phyloP scores from a whole-genome alignment of 1,284 basidiomycete genomes.

The Xanthoconium separans region DNA sequence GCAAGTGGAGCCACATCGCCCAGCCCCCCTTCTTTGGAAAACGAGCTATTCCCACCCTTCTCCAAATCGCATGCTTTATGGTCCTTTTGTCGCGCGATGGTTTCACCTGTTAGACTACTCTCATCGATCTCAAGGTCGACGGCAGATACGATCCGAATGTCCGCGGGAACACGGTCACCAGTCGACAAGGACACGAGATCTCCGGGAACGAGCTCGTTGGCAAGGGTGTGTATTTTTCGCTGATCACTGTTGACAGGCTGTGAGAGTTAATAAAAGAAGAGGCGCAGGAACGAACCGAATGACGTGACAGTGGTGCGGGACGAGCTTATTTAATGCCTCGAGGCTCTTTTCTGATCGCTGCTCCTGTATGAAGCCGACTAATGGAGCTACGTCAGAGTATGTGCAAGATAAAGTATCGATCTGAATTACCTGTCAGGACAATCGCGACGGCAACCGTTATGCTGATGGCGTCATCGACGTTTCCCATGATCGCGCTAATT shows the following conservation, averaged over 20 bases:
- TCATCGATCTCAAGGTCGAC: conserved; percentile 94
- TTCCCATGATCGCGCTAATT: conserved; percentile 89
- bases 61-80: conserved; percentile 46
- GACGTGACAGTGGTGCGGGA: conserved; percentile 94
- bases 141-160: conserved; percentile 79
- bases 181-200: conserved; percentile 90
- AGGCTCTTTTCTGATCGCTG: conserved; percentile 92
- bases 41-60: conserved; percentile 13
- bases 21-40: conserved; percentile 12
- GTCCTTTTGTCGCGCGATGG: conserved; percentile 75
- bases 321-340: conserved; percentile 94
- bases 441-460: conserved; percentile 94
- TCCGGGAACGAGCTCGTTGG: conserved; percentile 93
- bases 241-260: conserved; percentile 53
- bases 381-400: neutral
- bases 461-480: conserved; percentile 91
- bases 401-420: neutral
- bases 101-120: conserved; percentile 93
- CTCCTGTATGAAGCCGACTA: conserved; percentile 96
- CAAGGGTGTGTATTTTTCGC: conserved; percentile 75
- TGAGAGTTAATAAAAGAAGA: conserved; percentile 5
- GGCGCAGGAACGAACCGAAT: conserved; percentile 54
- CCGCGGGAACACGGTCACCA: conserved; percentile 94
- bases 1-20: conserved; percentile 71
- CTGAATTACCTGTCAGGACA: conserved; percentile 78